Conservation (phyloP, 2,329 filamentous ascomycete species). For the Dactylellina haptotyla region DNA sequence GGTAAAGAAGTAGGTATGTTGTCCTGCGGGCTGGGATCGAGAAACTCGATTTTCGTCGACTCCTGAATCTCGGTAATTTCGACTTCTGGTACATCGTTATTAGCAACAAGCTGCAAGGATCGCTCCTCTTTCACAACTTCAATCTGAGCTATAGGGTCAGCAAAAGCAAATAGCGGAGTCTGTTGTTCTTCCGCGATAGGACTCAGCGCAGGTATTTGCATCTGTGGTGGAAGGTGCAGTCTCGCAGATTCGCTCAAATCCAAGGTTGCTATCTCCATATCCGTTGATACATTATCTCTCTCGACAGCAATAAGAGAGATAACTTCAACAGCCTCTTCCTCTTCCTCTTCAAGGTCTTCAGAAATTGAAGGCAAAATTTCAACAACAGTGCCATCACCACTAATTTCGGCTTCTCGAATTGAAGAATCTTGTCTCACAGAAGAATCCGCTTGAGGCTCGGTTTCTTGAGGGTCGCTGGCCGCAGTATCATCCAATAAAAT, state of each 20-base stretch:
- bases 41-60: not conserved
- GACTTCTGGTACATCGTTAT: not conserved
- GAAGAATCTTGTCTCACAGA: not conserved
- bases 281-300: not conserved
- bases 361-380: conserved; percentile 30
- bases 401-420: conserved; percentile 5
- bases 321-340: not conserved
- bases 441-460: not conserved
- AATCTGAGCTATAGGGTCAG: not conserved
- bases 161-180: conserved; percentile 1
- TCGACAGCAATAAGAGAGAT: not conserved
- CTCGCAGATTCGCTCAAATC: not conserved
- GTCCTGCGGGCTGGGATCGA: too few species aligned
- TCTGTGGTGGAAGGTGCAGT: conserved; percentile 8
- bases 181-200: conserved; percentile 39
- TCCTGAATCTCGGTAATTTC: not conserved
- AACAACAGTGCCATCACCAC: conserved; percentile 3
- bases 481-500: not conserved
- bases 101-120: not conserved
- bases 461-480: not conserved
- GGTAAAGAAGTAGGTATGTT: too few species aligned
- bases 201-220: conserved; percentile 9
- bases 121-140: not conserved
- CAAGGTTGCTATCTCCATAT: not conserved
- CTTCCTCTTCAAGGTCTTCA: conserved; percentile 22